Conservation (phyloP, 2,329 filamentous ascomycete genomes). For the Phyllosticta citribraziliensis region DNA sequence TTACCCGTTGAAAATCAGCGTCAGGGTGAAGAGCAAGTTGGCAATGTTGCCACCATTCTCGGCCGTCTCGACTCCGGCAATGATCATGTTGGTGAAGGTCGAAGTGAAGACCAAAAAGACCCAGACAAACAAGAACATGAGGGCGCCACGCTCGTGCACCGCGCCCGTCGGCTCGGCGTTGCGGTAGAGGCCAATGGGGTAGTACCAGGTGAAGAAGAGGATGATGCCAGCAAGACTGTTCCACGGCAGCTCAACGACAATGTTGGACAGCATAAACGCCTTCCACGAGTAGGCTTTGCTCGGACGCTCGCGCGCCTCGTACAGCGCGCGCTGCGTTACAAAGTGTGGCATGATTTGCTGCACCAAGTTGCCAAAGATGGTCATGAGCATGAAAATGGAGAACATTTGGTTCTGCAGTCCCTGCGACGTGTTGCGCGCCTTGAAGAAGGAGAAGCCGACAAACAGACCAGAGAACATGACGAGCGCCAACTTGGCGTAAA, state of each 20-base stretch:
- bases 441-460: conserved; percentile 69
- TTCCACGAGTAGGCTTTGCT: conserved; percentile 75
- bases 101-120: conserved; percentile 64
- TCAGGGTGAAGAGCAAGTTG: conserved; percentile 58
- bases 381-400: conserved; percentile 65
- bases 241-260: conserved; percentile 73
- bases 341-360: conserved; percentile 75
- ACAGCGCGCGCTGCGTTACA: conserved; percentile 63
- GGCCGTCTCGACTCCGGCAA: conserved; percentile 60
- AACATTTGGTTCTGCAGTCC: conserved; percentile 77
- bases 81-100: conserved; percentile 66
- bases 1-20: conserved; percentile 54
- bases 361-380: conserved; percentile 64
- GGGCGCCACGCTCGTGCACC: conserved; percentile 54
- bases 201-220: conserved; percentile 71
- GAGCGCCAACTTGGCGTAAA: conserved; percentile 70
- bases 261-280: conserved; percentile 68
- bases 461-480: conserved; percentile 58
- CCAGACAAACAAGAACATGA: conserved; percentile 65
- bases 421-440: conserved; percentile 57
- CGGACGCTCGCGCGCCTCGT: conserved; percentile 73
- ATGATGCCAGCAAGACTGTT: conserved; percentile 60
- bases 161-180: conserved; percentile 53
- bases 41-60: conserved; percentile 62
- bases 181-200: conserved; percentile 61